A percentile compares a stretch with the other conserved stretches of the same genome.
Evolutionary conservation across 176 grass and related monocot species (phyloP).

Genomic region (Zea luxurians): DNA sequence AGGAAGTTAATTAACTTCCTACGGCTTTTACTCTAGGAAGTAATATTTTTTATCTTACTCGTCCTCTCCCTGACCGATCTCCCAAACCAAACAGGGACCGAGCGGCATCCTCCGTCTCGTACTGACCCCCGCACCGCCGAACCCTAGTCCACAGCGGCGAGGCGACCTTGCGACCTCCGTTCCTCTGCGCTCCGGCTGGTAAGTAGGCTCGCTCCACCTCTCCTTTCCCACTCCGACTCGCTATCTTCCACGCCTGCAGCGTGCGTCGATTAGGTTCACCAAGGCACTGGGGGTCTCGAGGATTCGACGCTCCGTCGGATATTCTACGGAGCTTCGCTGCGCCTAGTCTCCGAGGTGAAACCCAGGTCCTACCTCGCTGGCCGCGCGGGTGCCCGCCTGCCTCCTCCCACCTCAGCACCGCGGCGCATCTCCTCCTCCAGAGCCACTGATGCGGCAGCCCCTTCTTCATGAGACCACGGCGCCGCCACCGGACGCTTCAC

Average conservation of each 20-base stretch:
- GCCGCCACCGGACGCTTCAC: not conserved
- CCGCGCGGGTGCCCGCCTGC: too few relatives aligned
- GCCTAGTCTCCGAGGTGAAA: not conserved
- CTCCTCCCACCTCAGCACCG: not conserved
- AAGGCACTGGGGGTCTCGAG: not conserved
- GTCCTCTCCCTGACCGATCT: too few relatives aligned
- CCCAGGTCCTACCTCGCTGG: not conserved
- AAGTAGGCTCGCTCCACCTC: not conserved
- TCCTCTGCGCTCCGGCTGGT: slow-evolving; percentile 2
- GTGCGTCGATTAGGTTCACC: not conserved
- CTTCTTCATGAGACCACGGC: not conserved
- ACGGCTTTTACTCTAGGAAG: too few relatives aligned
- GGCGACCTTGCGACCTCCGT: not conserved
- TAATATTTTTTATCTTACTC: too few relatives aligned
- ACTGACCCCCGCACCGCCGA: too few relatives aligned
- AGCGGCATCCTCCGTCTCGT: too few relatives aligned
- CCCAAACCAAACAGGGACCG: too few relatives aligned
- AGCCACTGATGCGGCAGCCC: not conserved
- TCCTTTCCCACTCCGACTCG: not conserved
- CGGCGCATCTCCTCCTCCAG: not conserved
- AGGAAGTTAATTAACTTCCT: too few relatives aligned
- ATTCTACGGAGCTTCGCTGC: not conserved
- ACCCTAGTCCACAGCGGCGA: too few relatives aligned
- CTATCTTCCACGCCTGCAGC: not conserved
- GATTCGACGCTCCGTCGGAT: not conserved